Percentiles rank a stretch among this genome's conserved stretches.
Evolutionary conservation across 495 filamentous ascomycete species (phyloP).

Genomic region (Cairneyella variabilis): DNA sequence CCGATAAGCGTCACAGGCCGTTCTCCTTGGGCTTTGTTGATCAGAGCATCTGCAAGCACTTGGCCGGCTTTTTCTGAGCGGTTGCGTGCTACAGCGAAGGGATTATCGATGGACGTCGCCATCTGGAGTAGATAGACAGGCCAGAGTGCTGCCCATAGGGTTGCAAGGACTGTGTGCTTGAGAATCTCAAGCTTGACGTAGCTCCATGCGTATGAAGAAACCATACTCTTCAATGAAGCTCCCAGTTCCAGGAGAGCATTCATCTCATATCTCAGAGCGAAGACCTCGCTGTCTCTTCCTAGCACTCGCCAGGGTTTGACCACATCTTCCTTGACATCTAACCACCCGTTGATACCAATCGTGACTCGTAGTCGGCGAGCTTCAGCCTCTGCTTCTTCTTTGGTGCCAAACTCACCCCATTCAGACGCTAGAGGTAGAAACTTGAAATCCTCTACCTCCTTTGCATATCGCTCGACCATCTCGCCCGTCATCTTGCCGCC

Average conservation of each 20-base stretch:
- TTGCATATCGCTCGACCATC: constrained; percentile 85
- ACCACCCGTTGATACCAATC: constrained; percentile 83
- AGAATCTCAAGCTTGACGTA: constrained; percentile 74
- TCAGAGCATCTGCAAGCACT: constrained; percentile 81
- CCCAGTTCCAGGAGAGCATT: constrained; percentile 74
- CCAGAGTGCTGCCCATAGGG: constrained; percentile 69
- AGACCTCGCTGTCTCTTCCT: constrained; percentile 66
- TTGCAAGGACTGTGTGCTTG: constrained; percentile 57
- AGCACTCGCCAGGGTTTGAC: constrained; percentile 72
- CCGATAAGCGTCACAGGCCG: constrained; percentile 86
- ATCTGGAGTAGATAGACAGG: constrained; percentile 75
- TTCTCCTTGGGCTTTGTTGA: constrained; percentile 85
- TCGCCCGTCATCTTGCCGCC: constrained; percentile 80
- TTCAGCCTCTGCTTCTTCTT: constrained; percentile 37
- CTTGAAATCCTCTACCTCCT: constrained; percentile 83
- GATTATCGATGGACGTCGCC: constrained; percentile 81
- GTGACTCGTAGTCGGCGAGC: constrained; percentile 71
- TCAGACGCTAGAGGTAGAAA: constrained; percentile 68
- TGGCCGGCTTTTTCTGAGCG: constrained; percentile 83
- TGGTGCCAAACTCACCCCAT: constrained; percentile 31
- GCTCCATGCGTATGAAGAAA: constrained; percentile 74
- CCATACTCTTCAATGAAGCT: constrained; percentile 63
- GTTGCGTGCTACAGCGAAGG: constrained; percentile 76
- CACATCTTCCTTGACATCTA: constrained; percentile 64
- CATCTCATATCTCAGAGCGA: constrained; percentile 79